Conservation (phyloP, 495 filamentous ascomycete genomes). For the Cladorrhinum samala region DNA sequence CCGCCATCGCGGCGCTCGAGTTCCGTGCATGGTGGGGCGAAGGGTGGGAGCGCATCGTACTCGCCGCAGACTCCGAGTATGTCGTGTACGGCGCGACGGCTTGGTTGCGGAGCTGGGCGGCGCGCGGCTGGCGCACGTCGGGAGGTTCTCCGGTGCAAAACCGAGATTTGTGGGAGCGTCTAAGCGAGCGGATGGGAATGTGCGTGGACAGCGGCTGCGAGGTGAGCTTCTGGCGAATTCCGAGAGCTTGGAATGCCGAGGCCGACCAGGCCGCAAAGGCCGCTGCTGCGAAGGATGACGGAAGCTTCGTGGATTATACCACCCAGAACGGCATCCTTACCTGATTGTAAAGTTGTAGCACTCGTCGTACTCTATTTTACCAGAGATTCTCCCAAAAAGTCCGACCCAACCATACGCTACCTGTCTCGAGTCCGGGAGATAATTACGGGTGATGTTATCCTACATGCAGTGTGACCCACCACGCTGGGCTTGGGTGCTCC, state of each 20-base stretch:
- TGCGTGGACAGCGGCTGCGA: constrained; percentile 7
- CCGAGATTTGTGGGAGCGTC: constrained; percentile 33
- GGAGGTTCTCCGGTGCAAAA: constrained; percentile 20
- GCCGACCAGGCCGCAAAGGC: constrained; percentile 2
- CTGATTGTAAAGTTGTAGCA: too few species aligned
- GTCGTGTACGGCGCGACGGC: constrained; percentile 33
- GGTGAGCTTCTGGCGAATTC: constrained; percentile 12
- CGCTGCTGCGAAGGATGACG: too few species aligned
- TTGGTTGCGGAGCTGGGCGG: constrained; percentile 34
- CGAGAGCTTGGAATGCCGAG: not conserved
- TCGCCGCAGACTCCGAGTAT: constrained; percentile 42
- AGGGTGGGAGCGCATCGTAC: constrained; percentile 32
- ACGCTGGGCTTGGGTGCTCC: too few species aligned
- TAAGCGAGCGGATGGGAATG: constrained; percentile 16
- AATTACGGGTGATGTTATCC: too few species aligned
- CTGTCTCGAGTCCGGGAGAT: too few species aligned
- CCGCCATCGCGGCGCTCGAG: constrained; percentile 31
- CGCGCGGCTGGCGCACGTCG: constrained; percentile 28
- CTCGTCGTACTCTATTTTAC: too few species aligned
- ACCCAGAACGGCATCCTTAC: too few species aligned
- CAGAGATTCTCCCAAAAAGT: too few species aligned
- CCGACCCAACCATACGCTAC: too few species aligned
- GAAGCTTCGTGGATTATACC: too few species aligned
- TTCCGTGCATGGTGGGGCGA: constrained; percentile 31
- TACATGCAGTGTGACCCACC: too few species aligned